Evolutionary conservation across 495 filamentous ascomycete genomes (phyloP).

Genomic region (Xylaria grammica): DNA sequence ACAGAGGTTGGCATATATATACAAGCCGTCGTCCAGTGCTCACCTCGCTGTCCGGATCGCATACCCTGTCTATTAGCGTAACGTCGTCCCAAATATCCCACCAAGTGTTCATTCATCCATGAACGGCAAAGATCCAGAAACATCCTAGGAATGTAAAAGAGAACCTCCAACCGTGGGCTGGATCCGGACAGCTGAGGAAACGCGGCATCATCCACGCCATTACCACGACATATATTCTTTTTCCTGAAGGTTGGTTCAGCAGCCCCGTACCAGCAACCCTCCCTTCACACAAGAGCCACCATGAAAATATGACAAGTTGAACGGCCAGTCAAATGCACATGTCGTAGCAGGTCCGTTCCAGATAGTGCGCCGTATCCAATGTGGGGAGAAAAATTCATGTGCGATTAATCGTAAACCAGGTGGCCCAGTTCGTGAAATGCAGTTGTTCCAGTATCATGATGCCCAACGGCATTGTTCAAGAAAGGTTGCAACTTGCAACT

Average conservation of each 20-base stretch:
- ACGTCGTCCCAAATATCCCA: conserved; percentile 35
- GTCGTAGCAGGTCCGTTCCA: conserved; percentile 38
- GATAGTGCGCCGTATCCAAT: conserved; percentile 41
- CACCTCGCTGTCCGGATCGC: conserved; percentile 56
- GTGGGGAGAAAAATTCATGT: conserved; percentile 35
- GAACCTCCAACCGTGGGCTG: conserved; percentile 34
- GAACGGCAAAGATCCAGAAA: conserved; percentile 33
- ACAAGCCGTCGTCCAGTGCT: conserved; percentile 50
- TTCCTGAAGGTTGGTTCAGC: conserved; percentile 19
- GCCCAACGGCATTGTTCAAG: conserved; percentile 37
- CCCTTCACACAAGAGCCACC: conserved; percentile 35
- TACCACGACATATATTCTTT: conserved; percentile 31
- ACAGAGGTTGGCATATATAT: conserved; percentile 50
- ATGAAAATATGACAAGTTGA: conserved; percentile 34
- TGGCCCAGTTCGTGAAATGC: conserved; percentile 14
- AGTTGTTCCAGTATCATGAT: conserved; percentile 30
- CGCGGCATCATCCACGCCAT: conserved; percentile 37
- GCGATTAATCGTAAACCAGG: conserved; percentile 27
- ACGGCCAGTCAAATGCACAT: conserved; percentile 41
- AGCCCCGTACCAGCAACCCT: conserved; percentile 22
- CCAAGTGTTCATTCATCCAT: conserved; percentile 31
- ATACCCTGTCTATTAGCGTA: conserved; percentile 43
- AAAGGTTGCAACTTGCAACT: conserved; percentile 56
- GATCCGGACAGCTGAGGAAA: conserved; percentile 43
- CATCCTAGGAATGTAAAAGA: conserved; percentile 33